phyloP scores from a whole-genome alignment of 345 rosid species.

The Abelmoschus esculentus region DNA sequence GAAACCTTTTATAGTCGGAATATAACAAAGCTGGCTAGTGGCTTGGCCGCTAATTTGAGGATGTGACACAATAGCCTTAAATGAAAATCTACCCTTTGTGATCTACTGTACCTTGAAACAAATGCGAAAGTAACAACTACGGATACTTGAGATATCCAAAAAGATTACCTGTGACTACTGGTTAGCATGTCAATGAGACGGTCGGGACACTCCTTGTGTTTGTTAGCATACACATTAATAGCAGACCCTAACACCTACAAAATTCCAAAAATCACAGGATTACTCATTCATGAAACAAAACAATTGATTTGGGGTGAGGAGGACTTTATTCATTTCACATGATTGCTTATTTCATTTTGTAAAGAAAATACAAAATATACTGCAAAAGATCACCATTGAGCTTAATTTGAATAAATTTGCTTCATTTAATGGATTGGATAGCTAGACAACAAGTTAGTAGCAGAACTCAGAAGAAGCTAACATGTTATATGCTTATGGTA shows the following conservation, averaged over 20 bases:
- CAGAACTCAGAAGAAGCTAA: not conserved
- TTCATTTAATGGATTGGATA: not conserved
- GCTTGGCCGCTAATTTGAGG: not conserved
- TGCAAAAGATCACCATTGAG: not conserved
- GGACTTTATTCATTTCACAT: not conserved
- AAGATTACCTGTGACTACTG: slow-evolving; percentile 82
- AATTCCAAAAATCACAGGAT: slow-evolving; percentile 12
- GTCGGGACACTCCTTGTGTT: slow-evolving; percentile 95
- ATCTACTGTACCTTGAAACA: not conserved
- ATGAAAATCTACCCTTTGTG: not conserved
- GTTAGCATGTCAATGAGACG: slow-evolving; percentile 95
- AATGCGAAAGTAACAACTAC: not conserved
- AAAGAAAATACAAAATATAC: not conserved
- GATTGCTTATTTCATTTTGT: not conserved
- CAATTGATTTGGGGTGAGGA: not conserved
- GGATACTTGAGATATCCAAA: not conserved
- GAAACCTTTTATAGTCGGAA: not conserved
- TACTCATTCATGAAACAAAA: slow-evolving; percentile 8
- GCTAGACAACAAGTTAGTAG: not conserved
- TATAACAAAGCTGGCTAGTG: not conserved
- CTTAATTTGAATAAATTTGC: not conserved
- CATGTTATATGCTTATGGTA: not conserved
- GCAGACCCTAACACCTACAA: slow-evolving; percentile 91
- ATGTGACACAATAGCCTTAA: not conserved
- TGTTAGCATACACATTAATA: slow-evolving; percentile 87